Percentiles rank a stretch among this genome's conserved stretches.
Conservation (phyloP, 73 alveolate genomes). For the Breviolum minutum region DNA sequence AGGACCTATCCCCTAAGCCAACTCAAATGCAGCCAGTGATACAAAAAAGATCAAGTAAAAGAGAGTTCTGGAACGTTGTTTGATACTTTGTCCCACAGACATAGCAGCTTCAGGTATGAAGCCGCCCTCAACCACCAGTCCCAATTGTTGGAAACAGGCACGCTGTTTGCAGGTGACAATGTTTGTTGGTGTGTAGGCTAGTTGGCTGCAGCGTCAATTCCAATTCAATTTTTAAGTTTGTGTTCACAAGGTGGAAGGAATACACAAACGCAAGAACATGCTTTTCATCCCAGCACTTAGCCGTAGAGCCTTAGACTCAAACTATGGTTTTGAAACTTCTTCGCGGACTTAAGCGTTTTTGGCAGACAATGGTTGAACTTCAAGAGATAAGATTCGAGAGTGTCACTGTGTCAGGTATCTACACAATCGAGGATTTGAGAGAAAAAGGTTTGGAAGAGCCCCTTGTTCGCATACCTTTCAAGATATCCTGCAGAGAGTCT, state of each 20-base stretch:
- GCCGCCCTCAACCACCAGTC: conserved; percentile 56
- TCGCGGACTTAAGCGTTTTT: no score
- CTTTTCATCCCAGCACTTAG: no score
- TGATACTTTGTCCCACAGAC: neutral
- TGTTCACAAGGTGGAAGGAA: no score
- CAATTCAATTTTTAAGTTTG: no score
- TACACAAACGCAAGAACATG: no score
- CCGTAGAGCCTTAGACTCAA: no score
- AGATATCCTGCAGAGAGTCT: neutral
- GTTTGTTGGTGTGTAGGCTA: no score
- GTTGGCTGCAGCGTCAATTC: no score
- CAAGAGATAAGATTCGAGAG: neutral
- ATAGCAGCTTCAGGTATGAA: conserved; percentile 42
- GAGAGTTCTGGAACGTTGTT: no score
- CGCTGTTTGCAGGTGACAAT: neutral
- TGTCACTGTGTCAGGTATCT: conserved; percentile 95
- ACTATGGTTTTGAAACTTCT: no score
- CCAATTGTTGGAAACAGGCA: conserved; percentile 74
- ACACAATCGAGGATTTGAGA: conserved; percentile 97
- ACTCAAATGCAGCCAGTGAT: neutral
- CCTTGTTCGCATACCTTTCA: neutral
- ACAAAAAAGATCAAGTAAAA: neutral
- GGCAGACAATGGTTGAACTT: no score
- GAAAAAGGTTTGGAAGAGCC: conserved; percentile 96
- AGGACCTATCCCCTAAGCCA: neutral